These are phyloP conservation scores for Cercospora beticola DNA, from an alignment of 2,329 filamentous ascomycete species.

Conservation along the genomic window DNA sequence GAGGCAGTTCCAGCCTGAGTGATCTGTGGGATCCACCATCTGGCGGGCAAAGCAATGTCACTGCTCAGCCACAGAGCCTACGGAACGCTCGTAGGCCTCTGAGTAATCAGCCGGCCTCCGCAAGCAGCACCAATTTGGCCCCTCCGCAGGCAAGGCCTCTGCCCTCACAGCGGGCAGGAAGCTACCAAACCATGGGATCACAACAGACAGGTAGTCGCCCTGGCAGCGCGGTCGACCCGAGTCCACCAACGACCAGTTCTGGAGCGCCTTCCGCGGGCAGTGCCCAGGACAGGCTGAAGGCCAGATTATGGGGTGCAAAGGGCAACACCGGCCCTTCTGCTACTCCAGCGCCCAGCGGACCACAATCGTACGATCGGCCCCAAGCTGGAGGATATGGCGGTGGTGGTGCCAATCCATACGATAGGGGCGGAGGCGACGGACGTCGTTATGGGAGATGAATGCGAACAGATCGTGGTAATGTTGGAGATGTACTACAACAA, in stretches of 20 bases:
- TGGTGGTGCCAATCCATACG: slow-evolving; percentile 18
- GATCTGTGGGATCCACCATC: slow-evolving; percentile 58
- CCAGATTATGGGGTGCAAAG: slow-evolving; percentile 62
- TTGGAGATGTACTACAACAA: background rate
- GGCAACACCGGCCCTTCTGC: slow-evolving; percentile 20
- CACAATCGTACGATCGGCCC: slow-evolving; percentile 25
- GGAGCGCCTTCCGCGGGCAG: slow-evolving; percentile 48
- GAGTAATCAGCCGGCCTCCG: slow-evolving; percentile 16
- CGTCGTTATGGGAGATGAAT: slow-evolving; percentile 22
- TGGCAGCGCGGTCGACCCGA: slow-evolving; percentile 38
- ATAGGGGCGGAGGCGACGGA: slow-evolving; percentile 9
- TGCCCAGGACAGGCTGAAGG: slow-evolving; percentile 80
- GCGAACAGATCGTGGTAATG: background rate
- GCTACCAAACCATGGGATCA: slow-evolving; percentile 61
- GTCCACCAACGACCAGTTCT: slow-evolving; percentile 40
- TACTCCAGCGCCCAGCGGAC: slow-evolving; percentile 14
- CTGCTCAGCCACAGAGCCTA: slow-evolving; percentile 48
- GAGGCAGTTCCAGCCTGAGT: slow-evolving; percentile 50
- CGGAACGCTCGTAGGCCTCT: slow-evolving; percentile 32
- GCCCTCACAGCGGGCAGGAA: slow-evolving; percentile 71
- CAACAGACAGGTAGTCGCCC: slow-evolving; percentile 33
- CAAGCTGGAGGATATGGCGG: slow-evolving; percentile 12
- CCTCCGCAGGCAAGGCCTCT: slow-evolving; percentile 55
- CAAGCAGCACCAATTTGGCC: slow-evolving; percentile 35
- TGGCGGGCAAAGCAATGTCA: slow-evolving; percentile 36